Evolutionary conservation across 495 filamentous ascomycete genomes (phyloP), one percentile per base, ranked within the genome.

Genomic region (Aspergillus sparsus): DNA sequence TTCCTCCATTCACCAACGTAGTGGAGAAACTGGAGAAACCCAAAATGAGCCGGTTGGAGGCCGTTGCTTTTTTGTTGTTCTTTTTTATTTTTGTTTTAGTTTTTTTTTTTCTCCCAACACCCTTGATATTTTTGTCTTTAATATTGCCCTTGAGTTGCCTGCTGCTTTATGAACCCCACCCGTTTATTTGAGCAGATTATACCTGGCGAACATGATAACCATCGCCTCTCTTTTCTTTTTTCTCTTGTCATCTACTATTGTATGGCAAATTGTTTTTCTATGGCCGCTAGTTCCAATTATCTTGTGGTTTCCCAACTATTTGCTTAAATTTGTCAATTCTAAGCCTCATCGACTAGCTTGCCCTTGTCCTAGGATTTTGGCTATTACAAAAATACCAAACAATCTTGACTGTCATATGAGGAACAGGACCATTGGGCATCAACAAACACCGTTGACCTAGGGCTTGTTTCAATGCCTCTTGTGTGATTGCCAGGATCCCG

Each of bases 401-500:
- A 33, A 35, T 34, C 7, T 39, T 55, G 45, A n/a, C 32, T 32
- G 42, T 53, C 57, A 53, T 60, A 59, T 63, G 61, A 62, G 39
- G 34, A 62, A 62, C 65, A 55, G 53, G 63, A 32, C 55, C 66
- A 62, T 75, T 75, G 72, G 70, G 71, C 71, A 73, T 71, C 72
- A 66, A 61, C 31, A 63, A 70, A 62, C 71, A 64, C 35, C 12
- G 21, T 65, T 52, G 32, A 56, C 51, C 52, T 66, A 61, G 57
- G 53, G 55, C 56, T 57, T 53, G 55, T 52, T 66, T 69, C 72
- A 64, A 75, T 72, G 67, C 62, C 63, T 60, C 55, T 66, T 58
- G 65, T 61, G 66, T 74, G 70, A 65, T 66, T 66, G 63, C 62
- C 68, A 65, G 68, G 66, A 64, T 68, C 55, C 55, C 52, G 65